Conservation (phyloP, 495 filamentous ascomycete species). For the Neurospora tetrasperma region DNA sequence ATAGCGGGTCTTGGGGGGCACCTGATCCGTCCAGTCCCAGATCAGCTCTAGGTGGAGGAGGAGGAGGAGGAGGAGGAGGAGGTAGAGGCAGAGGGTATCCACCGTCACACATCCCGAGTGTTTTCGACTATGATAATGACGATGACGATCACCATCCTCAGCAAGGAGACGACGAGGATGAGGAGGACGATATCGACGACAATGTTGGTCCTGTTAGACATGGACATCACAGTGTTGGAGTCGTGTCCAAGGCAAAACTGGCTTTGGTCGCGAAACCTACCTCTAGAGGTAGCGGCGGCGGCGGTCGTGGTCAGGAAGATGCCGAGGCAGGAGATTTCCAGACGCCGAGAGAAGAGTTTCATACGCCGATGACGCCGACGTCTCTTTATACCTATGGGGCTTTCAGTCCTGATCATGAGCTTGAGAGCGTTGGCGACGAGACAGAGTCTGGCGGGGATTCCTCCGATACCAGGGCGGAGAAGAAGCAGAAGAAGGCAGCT, state of each 20-base stretch:
- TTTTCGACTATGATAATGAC: background rate
- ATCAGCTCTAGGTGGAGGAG: background rate
- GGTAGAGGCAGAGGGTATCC: background rate
- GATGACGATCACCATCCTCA: slow-evolving; percentile 12
- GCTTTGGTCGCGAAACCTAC: background rate
- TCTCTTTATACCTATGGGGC: slow-evolving; percentile 28
- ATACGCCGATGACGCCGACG: background rate
- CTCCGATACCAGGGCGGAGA: background rate
- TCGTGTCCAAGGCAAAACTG: background rate
- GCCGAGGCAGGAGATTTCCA: slow-evolving; percentile 31
- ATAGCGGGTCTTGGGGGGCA: slow-evolving; percentile 17
- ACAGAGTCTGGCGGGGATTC: slow-evolving; percentile 18
- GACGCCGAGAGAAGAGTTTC: slow-evolving; percentile 32
- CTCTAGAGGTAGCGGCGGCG: background rate
- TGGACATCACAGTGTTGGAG: slow-evolving; percentile 10
- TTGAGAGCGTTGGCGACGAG: slow-evolving; percentile 11
- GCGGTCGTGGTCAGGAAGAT: slow-evolving; percentile 13
- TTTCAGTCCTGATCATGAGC: slow-evolving; percentile 30
- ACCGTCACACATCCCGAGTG: background rate
- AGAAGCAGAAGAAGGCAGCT: slow-evolving; percentile 30
- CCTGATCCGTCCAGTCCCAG: slow-evolving; percentile 3
- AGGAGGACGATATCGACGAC: slow-evolving; percentile 10
- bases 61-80: background rate
- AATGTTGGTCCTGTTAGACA: slow-evolving; percentile 8
- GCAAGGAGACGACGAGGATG: slow-evolving; percentile 18